These are phyloP conservation scores for Termitomyces sp. DNA, from an alignment of 768 basidiomycete genomes.

Conservation along the genomic window DNA sequence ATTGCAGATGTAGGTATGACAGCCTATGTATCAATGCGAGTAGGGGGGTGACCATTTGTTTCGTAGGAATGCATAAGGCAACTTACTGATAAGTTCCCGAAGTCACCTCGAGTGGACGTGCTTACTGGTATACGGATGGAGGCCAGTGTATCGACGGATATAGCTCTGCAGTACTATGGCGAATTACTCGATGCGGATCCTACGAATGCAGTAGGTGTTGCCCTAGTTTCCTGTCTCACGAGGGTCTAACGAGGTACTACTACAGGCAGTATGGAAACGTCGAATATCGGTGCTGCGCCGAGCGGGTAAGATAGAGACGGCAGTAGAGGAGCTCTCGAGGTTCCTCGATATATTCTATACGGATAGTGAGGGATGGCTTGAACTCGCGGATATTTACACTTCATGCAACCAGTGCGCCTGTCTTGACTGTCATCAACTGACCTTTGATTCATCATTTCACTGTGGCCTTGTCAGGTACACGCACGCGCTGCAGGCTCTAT, in stretches of 20 bases:
- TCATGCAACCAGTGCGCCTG: slow-evolving; percentile 66
- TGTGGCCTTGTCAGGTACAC: slow-evolving; percentile 51
- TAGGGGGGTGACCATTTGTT: slow-evolving; percentile 21
- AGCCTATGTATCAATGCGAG: slow-evolving; percentile 14
- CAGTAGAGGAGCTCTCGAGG: slow-evolving; percentile 66
- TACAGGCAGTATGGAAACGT: slow-evolving; percentile 75
- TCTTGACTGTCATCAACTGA: neutral
- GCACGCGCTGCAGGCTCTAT: slow-evolving; percentile 67
- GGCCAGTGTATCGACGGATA: slow-evolving; percentile 51
- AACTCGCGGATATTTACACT: slow-evolving; percentile 78
- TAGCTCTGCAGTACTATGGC: slow-evolving; percentile 63
- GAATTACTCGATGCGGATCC: slow-evolving; percentile 62
- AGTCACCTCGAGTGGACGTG: slow-evolving; percentile 75
- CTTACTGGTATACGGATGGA: slow-evolving; percentile 80
- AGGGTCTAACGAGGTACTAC: neutral
- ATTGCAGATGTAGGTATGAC: slow-evolving; percentile 64
- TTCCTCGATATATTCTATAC: slow-evolving; percentile 87
- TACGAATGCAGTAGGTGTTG: slow-evolving; percentile 60
- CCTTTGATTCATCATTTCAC: neutral
- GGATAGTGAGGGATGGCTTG: slow-evolving; percentile 85
- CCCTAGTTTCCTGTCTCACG: neutral
- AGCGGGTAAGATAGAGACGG: slow-evolving; percentile 57
- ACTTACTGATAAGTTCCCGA: slow-evolving; percentile 66
- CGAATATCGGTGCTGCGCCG: slow-evolving; percentile 69
- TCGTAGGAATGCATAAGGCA: slow-evolving; percentile 58